These are phyloP conservation scores for Aureobasidium sp. DNA, from an alignment of 2,329 filamentous ascomycete species.

Conservation along the genomic window DNA sequence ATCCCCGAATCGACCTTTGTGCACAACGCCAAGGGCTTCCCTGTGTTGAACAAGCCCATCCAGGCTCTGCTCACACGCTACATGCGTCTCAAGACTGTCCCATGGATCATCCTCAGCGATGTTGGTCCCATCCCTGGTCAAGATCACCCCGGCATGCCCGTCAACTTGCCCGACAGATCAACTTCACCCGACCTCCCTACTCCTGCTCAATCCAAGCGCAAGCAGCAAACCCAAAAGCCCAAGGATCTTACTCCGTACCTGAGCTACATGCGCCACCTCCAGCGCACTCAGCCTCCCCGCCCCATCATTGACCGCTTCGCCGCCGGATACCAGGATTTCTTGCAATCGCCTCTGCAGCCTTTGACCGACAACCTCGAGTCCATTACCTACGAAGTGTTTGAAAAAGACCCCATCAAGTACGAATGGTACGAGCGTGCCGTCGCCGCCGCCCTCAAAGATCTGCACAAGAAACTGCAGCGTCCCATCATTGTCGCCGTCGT, in stretches of 20 bases:
- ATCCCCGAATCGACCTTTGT: slow-evolving; percentile 49
- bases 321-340: slow-evolving; percentile 79
- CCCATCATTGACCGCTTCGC: slow-evolving; percentile 60
- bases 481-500: slow-evolving; percentile 83
- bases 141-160: slow-evolving; percentile 6
- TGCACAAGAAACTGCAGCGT: slow-evolving; percentile 67
- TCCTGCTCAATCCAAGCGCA: slow-evolving; percentile 56
- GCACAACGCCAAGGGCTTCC: slow-evolving; percentile 52
- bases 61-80: slow-evolving; percentile 51
- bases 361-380: slow-evolving; percentile 95
- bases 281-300: slow-evolving; percentile 67
- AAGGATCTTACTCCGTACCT: slow-evolving; percentile 58
- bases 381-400: slow-evolving; percentile 96
- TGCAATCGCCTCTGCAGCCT: slow-evolving; percentile 90
- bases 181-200: slow-evolving; percentile 45
- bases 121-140: slow-evolving; percentile 48
- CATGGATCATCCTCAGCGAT: slow-evolving; percentile 55
- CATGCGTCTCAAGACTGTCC: slow-evolving; percentile 50
- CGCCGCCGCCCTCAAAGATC: slow-evolving; percentile 71
- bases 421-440: slow-evolving; percentile 88
- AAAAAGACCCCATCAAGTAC: slow-evolving; percentile 97
- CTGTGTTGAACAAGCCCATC: slow-evolving; percentile 51
- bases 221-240: slow-evolving; percentile 31
- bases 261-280: slow-evolving; percentile 76
- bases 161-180: background rate